Evolutionary conservation across 345 rosid species (phyloP), one percentile per base, ranked within the genome.

Genomic region (Sonneratia caseolaris): DNA sequence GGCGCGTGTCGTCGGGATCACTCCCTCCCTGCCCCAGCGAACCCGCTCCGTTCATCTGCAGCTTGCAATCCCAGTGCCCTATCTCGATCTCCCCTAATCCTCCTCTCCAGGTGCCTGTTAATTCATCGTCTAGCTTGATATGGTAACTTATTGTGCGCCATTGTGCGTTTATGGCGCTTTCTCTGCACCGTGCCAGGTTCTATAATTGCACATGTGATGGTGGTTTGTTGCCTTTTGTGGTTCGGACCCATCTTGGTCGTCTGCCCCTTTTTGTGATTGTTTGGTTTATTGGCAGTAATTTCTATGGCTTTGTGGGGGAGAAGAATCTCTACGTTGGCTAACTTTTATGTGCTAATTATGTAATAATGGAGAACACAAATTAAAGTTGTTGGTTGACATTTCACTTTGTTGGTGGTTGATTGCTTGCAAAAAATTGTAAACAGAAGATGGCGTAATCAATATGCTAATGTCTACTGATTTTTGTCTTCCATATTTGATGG

Each of bases 51-150:
- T 87, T 90, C 77, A 62, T 80, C 19, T 74, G 36, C 73, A 73
- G 70, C 72, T 82, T 93, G 70, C 79, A 74, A 64, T 74, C 76
- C 24, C 91, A 76, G 79, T 93, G 97, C 73, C 83, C 85, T 74
- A 77, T 66, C 19, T 81, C 85, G 83, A 80, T 85, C 76, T 77
- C 85, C 37, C 86, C 90, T 9, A 80, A 47, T 27, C 93, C 85
- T 68, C 86, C 90, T 74, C 64, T 86, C 45, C 74, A 89, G 93
- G 97, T 91, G 65, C 76, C 73, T 48, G 48, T 56, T 43, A 3
- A 21, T 4, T 4, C 66, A 9, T 55, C 27, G 19, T 48, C 7
- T 74, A n/a, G 19, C 24, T 73, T 5, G 45, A 42, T 42, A 4
- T 4, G 45, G 45, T 42, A 9, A 11, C 1, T 67, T 43, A 47